Conservation (phyloP, 257 asterid genomes). For the Capsicum pubescens region DNA sequence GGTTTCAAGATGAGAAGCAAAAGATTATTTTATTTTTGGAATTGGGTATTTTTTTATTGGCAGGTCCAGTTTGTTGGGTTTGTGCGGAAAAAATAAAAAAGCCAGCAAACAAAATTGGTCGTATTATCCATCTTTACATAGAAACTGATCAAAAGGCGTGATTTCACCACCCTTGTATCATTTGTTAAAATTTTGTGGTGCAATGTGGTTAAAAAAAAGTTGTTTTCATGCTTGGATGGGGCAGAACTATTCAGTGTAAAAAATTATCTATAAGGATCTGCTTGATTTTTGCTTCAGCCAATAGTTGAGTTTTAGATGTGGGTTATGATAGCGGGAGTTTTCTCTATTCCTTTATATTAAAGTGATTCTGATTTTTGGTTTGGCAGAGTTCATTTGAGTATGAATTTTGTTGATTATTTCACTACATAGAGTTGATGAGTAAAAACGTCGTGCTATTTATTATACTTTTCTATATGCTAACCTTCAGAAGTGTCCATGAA, state of each 20-base stretch:
- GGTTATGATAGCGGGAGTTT: not conserved
- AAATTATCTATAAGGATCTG: not conserved
- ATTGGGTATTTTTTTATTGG: constrained; percentile 1
- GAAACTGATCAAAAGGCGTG: not conserved
- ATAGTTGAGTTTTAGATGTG: not conserved
- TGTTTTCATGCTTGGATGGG: constrained; percentile 5
- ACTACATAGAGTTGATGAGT: not conserved
- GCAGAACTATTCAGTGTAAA: not conserved
- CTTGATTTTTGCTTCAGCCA: constrained; percentile 21
- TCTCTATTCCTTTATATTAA: constrained; percentile 1
- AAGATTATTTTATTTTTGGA: constrained; percentile 5
- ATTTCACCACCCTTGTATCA: not conserved
- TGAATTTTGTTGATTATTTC: not conserved
- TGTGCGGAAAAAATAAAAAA: not conserved
- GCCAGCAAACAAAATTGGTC: not conserved
- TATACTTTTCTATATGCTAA: not conserved
- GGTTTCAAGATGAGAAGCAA: constrained; percentile 19
- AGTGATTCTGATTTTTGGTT: constrained; percentile 2
- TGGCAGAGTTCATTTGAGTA: not conserved
- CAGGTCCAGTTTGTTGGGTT: not conserved
- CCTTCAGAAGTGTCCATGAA: not conserved
- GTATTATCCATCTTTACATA: not conserved
- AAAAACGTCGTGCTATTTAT: not conserved
- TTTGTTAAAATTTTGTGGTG: constrained; percentile 10
- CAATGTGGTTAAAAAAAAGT: not conserved